Evolutionary conservation across 2,329 filamentous ascomycete genomes (phyloP).

Genomic region (Colletotrichum paranaense): DNA sequence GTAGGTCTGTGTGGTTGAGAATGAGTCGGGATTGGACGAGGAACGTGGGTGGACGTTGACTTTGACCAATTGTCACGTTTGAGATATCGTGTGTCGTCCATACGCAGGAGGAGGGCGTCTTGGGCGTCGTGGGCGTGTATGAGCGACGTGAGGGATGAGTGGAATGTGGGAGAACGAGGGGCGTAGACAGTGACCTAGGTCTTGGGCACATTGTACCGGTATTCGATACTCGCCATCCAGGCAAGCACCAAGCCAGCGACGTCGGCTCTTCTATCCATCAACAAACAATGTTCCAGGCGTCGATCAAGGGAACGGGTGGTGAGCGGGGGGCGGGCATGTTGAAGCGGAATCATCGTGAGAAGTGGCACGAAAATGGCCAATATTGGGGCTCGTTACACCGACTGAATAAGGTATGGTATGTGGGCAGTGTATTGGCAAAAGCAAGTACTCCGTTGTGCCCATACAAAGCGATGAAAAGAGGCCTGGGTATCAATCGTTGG

Average conservation of each 20-base stretch:
- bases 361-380: neutral
- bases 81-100: neutral
- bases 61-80: neutral
- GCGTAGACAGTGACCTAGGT: neutral
- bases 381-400: neutral
- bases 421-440: no score
- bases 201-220: no score
- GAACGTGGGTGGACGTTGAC: neutral
- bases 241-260: no score
- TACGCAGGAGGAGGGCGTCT: neutral
- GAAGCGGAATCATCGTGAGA: neutral
- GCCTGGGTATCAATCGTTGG: neutral
- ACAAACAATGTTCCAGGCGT: neutral
- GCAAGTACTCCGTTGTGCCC: neutral
- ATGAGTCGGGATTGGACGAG: slow-evolving; percentile 8
- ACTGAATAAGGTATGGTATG: neutral
- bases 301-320: slow-evolving; percentile 27
- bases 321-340: neutral
- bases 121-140: neutral
- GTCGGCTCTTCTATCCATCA: neutral
- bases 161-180: slow-evolving; percentile 18
- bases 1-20: slow-evolving; percentile 15
- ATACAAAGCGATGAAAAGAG: neutral
- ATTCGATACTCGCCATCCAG: neutral
- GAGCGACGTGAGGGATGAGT: slow-evolving; percentile 28